Evolutionary conservation across 2,329 filamentous ascomycete genomes (phyloP), one percentile per base, ranked within the genome.

Genomic region (Fusarium setosum): DNA sequence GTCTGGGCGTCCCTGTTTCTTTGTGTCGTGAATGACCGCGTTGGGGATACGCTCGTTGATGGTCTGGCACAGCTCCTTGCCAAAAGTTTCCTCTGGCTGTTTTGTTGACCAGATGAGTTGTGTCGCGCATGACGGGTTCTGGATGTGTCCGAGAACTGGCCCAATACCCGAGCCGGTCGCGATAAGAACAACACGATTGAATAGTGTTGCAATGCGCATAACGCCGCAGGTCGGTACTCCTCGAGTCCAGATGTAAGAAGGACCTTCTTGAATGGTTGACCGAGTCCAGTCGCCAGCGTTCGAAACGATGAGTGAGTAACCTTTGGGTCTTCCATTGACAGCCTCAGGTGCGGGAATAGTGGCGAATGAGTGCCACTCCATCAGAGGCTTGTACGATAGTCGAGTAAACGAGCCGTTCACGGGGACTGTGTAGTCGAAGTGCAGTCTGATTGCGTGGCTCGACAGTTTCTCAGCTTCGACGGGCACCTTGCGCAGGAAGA

Each of bases 321-420:
- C 88, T 11, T 69, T 60, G 49, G 65, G 49, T 42, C 71, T 13
- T 53, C 62, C 51, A 63, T 67, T 42, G 48, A 59, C 24, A 18
- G 73, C 52, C 52, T 79, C 74, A 2, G 86, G 82, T 59, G 88
- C 84, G 1, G 90, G 88, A 60, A 94, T 91, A 1, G 89, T 90
- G 45, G 91, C 92, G 72, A 94, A 94, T 1, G 88, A 86, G 76
- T 94, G 92, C 83, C 90, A 92, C 76, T 94, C 91, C 12, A 83
- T 79, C 15, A 92, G 81, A 0, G 91, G 90, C 5, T 82, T 81
- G 49, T 85, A 83, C 3, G 90, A 86, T 5, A 93, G 77, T 26
- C 89, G 86, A 8, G 78, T 77, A 48, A 80, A 80, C n/a, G 73
- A 77, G 8, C 78, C 78, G 41, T 79, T 79, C 54, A 84, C 81